Conservation (phyloP, 331 rosid species). For the Rosa hybrid region DNA sequence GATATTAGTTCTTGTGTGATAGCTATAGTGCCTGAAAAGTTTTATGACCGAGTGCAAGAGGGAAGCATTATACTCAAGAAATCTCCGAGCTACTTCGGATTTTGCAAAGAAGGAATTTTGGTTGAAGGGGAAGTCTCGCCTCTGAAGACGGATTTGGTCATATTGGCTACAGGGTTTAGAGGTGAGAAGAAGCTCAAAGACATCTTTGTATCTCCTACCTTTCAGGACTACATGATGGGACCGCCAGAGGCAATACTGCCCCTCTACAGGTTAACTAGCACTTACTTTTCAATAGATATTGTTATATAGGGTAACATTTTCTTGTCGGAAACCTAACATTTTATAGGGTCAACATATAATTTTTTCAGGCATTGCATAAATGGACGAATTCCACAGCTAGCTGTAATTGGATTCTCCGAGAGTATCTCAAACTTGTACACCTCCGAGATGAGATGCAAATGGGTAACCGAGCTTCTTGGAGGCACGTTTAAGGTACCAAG, state of each 20-base stretch:
- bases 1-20: constrained; percentile 46
- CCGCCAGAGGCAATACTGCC: constrained; percentile 39
- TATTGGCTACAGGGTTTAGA: constrained; percentile 61
- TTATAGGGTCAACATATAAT: too few species aligned
- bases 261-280: constrained; percentile 49
- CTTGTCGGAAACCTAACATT: neutral
- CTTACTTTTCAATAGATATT: neutral
- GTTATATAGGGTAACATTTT: neutral
- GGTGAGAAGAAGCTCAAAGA: constrained; percentile 65
- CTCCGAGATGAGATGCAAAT: constrained; percentile 60
- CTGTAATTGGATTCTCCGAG: constrained; percentile 44
- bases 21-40: constrained; percentile 48
- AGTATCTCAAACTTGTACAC: constrained; percentile 44
- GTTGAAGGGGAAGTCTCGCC: constrained; percentile 43
- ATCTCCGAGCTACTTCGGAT: constrained; percentile 44
- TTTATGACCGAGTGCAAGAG: constrained; percentile 61
- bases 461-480: constrained; percentile 57
- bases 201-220: constrained; percentile 51
- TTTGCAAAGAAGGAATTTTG: constrained; percentile 51
- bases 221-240: constrained; percentile 44
- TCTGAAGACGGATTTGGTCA: constrained; percentile 49
- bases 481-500: constrained; percentile 54
- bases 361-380: constrained; percentile 37
- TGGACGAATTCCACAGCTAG: constrained; percentile 40
- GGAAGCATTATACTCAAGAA: constrained; percentile 62